Evolutionary conservation across 129 eudicot genomes (phyloP).

Genomic region (Rutidosis leptorrhynchoides): DNA sequence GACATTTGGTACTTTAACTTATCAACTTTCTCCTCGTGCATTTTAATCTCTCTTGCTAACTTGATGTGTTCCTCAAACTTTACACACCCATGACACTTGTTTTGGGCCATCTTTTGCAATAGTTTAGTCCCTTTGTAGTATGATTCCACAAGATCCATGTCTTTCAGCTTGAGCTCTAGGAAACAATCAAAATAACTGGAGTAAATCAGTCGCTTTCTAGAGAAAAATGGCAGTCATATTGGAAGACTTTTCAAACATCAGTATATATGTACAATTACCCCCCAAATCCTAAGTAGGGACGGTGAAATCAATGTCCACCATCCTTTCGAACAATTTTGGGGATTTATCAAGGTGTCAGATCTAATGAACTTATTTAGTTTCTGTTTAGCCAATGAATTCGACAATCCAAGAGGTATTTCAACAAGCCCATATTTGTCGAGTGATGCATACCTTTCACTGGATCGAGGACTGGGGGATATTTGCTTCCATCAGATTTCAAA

Average conservation of each 20-base stretch:
- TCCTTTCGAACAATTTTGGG: too few species aligned
- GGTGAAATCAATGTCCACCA: too few species aligned
- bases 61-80: conserved; percentile 81
- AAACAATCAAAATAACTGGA: too few species aligned
- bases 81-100: conserved; percentile 89
- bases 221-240: too few species aligned
- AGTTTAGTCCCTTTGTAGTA: conserved; percentile 64
- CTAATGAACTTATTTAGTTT: too few species aligned
- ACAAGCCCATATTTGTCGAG: too few species aligned
- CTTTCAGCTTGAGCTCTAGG: conserved; percentile 91
- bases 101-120: conserved; percentile 88
- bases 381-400: too few species aligned
- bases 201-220: conserved; percentile 76
- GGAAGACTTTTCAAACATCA: too few species aligned
- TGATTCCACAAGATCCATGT: conserved; percentile 55
- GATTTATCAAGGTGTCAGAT: too few species aligned
- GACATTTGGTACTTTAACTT: conserved; percentile 83
- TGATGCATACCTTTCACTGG: conserved; percentile 90
- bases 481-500: conserved; percentile 67
- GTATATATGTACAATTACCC: too few species aligned
- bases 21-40: conserved; percentile 63
- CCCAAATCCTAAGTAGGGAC: too few species aligned
- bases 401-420: too few species aligned
- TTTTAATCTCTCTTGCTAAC: conserved; percentile 60
- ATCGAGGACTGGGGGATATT: conserved; percentile 91